Conservation (phyloP, 768 basidiomycete species). For the Megacollybia marginata region DNA sequence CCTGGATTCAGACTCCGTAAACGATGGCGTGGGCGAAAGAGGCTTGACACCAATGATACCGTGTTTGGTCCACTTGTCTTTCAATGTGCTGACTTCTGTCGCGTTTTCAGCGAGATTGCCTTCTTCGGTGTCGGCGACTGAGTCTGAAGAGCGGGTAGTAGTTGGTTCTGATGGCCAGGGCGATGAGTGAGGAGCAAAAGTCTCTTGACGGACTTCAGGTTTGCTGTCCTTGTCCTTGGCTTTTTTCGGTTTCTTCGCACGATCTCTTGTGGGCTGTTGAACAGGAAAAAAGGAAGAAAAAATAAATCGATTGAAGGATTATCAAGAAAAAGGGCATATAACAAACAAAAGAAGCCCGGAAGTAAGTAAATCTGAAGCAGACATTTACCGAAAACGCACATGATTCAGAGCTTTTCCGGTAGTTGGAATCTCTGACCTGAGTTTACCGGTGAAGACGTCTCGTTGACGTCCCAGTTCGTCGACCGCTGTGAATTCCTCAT, state of each 20-base stretch:
- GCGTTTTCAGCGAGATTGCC: not conserved
- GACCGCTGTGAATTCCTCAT: slow-evolving; percentile 32
- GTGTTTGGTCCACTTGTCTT: slow-evolving; percentile 25
- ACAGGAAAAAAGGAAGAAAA: slow-evolving; percentile 11
- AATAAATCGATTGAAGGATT: slow-evolving; percentile 14
- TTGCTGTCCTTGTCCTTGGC: slow-evolving; percentile 16
- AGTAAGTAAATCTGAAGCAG: slow-evolving; percentile 37
- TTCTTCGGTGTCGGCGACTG: not conserved
- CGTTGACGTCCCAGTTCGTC: slow-evolving; percentile 44
- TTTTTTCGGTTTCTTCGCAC: slow-evolving; percentile 64
- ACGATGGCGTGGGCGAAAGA: slow-evolving; percentile 2
- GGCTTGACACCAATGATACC: slow-evolving; percentile 25
- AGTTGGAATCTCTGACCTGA: slow-evolving; percentile 27
- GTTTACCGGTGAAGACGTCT: slow-evolving; percentile 8
- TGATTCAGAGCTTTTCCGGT: slow-evolving; percentile 69
- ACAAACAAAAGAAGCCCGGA: slow-evolving; percentile 8
- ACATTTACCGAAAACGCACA: slow-evolving; percentile 75
- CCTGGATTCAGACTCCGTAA: slow-evolving; percentile 6
- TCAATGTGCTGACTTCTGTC: slow-evolving; percentile 11
- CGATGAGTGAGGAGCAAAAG: not conserved
- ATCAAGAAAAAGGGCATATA: slow-evolving; percentile 9
- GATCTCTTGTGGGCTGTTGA: slow-evolving; percentile 65
- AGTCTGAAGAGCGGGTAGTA: slow-evolving; percentile 1
- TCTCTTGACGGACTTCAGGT: not conserved
- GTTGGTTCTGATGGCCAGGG: not conserved